Evolutionary conservation across 345 rosid species (phyloP), one percentile per base, ranked within the genome.

Genomic region (Pistacia atlantica): DNA sequence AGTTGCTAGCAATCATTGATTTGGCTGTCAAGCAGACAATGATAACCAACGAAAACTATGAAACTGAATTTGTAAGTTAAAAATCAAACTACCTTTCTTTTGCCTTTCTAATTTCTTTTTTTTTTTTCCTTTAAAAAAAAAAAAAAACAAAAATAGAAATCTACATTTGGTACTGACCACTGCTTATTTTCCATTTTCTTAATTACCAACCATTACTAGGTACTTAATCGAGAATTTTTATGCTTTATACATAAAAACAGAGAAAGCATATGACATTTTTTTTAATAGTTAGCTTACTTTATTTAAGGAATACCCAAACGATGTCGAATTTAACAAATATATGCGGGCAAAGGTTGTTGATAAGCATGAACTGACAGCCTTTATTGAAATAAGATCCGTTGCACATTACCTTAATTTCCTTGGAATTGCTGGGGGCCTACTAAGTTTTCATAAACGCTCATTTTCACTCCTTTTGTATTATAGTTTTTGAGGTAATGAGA

Each of bases 1-100:
- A 88, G 79, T 79, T 96, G 83, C 85, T 93, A 83, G 89, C 82
- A 80, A 92, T 89, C 65, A 72, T 96, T 75, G 87, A 89, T 83
- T 79, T 90, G 78, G 91, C 93, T 71, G 70, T 91, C 58, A 88
- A 89, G 73, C 90, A 93, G 86, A 83, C 92, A 52, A 69, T 85
- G 72, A 48, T 83, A 73, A 65, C 78, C 65, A 83, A 77, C 67
- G 93, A 92, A 68, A 92, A 85, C 78, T 85, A 79, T 63, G 99
- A 96, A 84, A 78, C 75, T 79, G 99, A 96, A 83, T 87, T 79
- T 77, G 99, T 95, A 82, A 80, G 99, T 87, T 49, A 65, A 38
- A 38, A 7, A 28, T 71, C 56, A 65, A 65, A 46, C 68, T n/a
- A 35, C 8, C 37, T 57, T 69, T 25, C 71, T 42, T 20, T 54